phyloP scores from a whole-genome alignment of 768 basidiomycete species.

The Phaeotremella fagi region DNA sequence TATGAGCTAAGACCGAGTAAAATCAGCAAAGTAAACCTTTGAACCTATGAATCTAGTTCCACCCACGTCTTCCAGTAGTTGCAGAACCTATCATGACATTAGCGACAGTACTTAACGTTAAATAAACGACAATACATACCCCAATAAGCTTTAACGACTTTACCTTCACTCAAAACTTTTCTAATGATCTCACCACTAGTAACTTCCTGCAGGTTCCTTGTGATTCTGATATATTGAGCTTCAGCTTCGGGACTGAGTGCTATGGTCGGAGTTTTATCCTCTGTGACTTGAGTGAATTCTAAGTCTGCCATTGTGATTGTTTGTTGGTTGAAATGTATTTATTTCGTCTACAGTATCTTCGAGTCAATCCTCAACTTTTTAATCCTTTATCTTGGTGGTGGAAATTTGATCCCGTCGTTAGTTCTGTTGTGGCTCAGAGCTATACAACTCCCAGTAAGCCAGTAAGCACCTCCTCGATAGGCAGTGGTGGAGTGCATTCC shows the following conservation, averaged over 20 bases:
- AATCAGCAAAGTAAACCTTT: neutral
- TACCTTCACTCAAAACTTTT: slow-evolving; percentile 68
- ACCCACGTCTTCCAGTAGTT: slow-evolving; percentile 87
- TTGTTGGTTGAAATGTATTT: too few species aligned
- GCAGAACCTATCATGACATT: slow-evolving; percentile 67
- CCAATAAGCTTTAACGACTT: slow-evolving; percentile 83
- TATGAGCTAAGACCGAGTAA: slow-evolving; percentile 64
- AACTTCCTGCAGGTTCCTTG: slow-evolving; percentile 76
- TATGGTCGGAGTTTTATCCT: slow-evolving; percentile 19
- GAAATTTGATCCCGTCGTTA: too few species aligned
- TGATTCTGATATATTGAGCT: slow-evolving; percentile 69
- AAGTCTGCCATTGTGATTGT: slow-evolving; percentile 27
- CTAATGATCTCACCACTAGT: slow-evolving; percentile 81
- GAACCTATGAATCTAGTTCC: neutral
- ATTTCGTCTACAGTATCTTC: too few species aligned
- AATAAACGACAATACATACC: slow-evolving; percentile 60
- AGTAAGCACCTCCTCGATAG: too few species aligned
- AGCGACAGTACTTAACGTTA: too few species aligned
- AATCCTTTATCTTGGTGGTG: too few species aligned
- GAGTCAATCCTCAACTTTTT: too few species aligned
- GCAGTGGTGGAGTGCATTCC: too few species aligned
- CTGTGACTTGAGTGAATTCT: slow-evolving; percentile 20
- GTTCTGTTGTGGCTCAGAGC: too few species aligned
- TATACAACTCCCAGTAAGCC: too few species aligned
- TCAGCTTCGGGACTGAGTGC: slow-evolving; percentile 35